A percentile compares a stretch with the other conserved stretches of the same genome.
Conservation (phyloP, 257 asterid genomes). For the Fraxinus americana region DNA sequence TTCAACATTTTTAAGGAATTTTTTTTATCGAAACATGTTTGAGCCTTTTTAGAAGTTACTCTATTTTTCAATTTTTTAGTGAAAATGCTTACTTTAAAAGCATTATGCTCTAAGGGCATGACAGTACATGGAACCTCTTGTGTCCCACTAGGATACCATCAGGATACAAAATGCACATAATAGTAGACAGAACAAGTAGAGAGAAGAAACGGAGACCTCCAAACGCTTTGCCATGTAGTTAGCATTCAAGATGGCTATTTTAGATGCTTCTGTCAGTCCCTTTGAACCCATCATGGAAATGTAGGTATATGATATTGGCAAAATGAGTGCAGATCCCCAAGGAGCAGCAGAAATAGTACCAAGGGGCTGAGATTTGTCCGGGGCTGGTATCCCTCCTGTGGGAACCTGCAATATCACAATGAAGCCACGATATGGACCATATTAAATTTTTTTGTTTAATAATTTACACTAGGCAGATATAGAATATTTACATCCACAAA, state of each 20-base stretch:
- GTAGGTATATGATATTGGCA: constrained; percentile 96
- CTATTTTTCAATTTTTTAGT: too few relatives aligned
- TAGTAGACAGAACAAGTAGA: not conserved
- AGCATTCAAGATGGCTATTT: constrained; percentile 89
- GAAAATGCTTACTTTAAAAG: too few relatives aligned
- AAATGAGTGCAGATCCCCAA: constrained; percentile 98
- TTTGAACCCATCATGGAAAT: constrained; percentile 96
- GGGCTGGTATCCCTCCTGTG: constrained; percentile 93
- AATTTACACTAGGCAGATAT: not conserved
- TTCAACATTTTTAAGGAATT: too few relatives aligned
- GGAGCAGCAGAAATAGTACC: constrained; percentile 99
- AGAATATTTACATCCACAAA: not conserved
- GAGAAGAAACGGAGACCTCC: constrained; percentile 55
- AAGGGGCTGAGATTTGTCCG: constrained; percentile 75
- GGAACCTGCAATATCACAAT: constrained; percentile 47
- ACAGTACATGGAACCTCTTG: too few relatives aligned
- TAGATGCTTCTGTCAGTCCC: constrained; percentile 91
- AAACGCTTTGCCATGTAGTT: constrained; percentile 97
- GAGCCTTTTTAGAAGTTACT: too few relatives aligned
- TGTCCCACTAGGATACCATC: not conserved
- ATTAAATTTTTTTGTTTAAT: too few relatives aligned
- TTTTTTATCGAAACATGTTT: too few relatives aligned
- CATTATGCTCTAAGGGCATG: not conserved
- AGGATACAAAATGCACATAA: not conserved
- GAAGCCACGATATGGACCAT: constrained; percentile 6